Evolutionary conservation across 345 rosid genomes (phyloP), one percentile per base, ranked within the genome.

Genomic region (Xanthoceras sorbifolium): DNA sequence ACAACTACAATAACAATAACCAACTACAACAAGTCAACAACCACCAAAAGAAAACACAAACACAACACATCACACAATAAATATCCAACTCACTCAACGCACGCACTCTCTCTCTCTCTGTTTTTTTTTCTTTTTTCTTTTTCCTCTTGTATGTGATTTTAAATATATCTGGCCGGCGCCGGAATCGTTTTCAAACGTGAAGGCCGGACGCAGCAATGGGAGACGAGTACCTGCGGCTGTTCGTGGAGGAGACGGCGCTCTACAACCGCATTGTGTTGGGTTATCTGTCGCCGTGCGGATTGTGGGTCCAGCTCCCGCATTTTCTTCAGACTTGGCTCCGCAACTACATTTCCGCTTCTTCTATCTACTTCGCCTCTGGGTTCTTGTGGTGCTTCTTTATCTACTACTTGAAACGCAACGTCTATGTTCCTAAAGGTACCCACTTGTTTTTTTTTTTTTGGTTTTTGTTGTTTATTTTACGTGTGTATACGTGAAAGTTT

Each of bases 371-470:
- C 50, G 44, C 89, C 84, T 91, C 99, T 42, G 97, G 97, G 14
- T 70, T 89, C 77, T 87, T 96, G 42, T 96, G 99, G 99, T 93
- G 95, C 83, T 86, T 92, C 82, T 92, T 90, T 85, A 89, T 96
- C 76, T 96, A 96, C 76, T 86, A 90, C 88, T 82, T 85, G 82
- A 92, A 92, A 73, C 89, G 88, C 86, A 88, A 94, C 38, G 92
- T 93, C 77, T 92, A 86, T 80, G 75, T 96, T 25, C 92, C 97
- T 31, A 87, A 90, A 89, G 98, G 99, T 92, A 31, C 9, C 4
- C 2, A 8, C 23, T 36, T 66, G 20, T 5, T 42, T 61, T 28
- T 2, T 42, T 40, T 26, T 61, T 29, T 65, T n/a, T 54, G 1
- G 1, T n/a, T n/a, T n/a, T n/a, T n/a, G n/a, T n/a, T n/a, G n/a